Base-by-base conservation (phyloP, 495 filamentous ascomycete genomes). In the Annulohypoxylon moriforme region DNA sequence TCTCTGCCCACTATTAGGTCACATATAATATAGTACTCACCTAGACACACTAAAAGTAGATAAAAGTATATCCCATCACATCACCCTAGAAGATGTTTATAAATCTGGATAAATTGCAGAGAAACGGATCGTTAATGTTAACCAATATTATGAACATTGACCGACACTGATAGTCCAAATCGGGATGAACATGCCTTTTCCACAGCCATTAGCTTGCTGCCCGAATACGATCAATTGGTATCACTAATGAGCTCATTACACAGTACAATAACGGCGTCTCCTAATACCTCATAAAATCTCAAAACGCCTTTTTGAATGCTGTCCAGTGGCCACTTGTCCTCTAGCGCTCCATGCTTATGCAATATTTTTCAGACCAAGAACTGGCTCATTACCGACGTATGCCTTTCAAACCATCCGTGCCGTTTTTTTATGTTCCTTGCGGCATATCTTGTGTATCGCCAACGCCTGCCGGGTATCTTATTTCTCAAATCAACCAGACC, bases 381-480 rank as follows among this genome's bases (percentile, higher is more conserved):
- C 38, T 61, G 40, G 20, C 59, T 62, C 49, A 16, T 65, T 68
- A 44, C 60, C 33, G 31, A 38, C 27, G 60, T 42, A 73, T 60
- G 60, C 49, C 47, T 53, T 57, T 25, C n/a, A 36, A 46, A 59
- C 53, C 42, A 20, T 29, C 20, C 49, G 24, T 38, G 55, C 27
- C 46, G 27, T 66, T 63, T 58, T 60, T 68, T 61, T 18, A 38
- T 52, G 27, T 68, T 66, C 71, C 71, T 69, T 62, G 71, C 56
- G 71, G 71, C 71, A 73, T 66, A 73, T 68, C 16, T 73, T 47
- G 27, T 61, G 66, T 73, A 73, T 69, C 60, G 47, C 65, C 60
- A 73, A 73, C 71, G 71, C 71, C 71, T 63, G 65, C 42, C 56
- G 71, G 71, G 71, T 73, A 73, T 73, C 71, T 69, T 62, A 57